Evolutionary conservation across 2,329 filamentous ascomycete species (phyloP).

Genomic region (Didymella arachidicola): DNA sequence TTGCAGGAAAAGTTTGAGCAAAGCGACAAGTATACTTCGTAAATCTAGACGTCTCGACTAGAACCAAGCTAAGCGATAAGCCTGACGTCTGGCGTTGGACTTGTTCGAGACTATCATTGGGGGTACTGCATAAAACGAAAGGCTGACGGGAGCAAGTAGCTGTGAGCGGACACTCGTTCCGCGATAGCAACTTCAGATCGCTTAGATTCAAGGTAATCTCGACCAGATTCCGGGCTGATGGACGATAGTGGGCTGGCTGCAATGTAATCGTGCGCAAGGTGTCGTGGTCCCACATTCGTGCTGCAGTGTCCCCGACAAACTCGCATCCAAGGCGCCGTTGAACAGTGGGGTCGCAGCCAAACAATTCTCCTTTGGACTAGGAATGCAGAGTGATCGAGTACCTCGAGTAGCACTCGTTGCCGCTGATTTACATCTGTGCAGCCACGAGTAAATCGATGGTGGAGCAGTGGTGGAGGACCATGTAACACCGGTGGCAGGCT

Average conservation of each 20-base stretch:
- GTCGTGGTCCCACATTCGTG: not conserved
- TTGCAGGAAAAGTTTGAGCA: not conserved
- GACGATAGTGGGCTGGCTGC: not conserved
- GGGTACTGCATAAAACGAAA: not conserved
- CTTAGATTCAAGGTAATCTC: not conserved
- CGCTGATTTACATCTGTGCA: not conserved
- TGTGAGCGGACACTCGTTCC: not conserved
- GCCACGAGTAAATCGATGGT: not conserved
- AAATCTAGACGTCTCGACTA: not conserved
- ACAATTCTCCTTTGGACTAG: not conserved
- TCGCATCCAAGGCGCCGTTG: not conserved
- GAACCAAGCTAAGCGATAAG: not conserved
- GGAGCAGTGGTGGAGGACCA: not conserved
- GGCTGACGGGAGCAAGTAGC: not conserved
- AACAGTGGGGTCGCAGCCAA: constrained; percentile 6
- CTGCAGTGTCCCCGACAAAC: not conserved
- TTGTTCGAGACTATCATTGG: not conserved
- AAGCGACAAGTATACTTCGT: not conserved
- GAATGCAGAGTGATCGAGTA: not conserved
- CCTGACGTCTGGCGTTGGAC: not conserved
- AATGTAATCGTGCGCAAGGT: not conserved
- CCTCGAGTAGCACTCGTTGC: not conserved
- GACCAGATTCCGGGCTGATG: constrained; percentile 14
- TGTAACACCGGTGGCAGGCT: constrained; percentile 4
- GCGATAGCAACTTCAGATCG: not conserved